phyloP scores from a whole-genome alignment of 1,284 basidiomycete species.

The Fomitiporia mediterranea region DNA sequence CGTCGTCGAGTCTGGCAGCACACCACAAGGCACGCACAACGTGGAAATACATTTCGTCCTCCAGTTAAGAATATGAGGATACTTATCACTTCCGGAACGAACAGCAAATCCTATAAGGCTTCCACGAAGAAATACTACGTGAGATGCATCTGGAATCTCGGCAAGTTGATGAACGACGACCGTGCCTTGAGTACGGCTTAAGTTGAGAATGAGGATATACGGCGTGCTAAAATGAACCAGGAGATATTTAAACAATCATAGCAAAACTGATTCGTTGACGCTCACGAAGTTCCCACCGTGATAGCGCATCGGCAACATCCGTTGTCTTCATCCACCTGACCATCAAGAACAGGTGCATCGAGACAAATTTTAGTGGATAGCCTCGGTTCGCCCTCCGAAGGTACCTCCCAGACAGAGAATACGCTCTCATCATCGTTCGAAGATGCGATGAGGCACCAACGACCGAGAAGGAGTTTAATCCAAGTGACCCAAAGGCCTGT shows the following conservation, averaged over 20 bases:
- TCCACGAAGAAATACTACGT: not conserved
- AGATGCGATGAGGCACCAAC: constrained; percentile 10
- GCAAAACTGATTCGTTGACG: not conserved
- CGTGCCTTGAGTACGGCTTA: not conserved
- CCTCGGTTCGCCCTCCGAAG: not conserved
- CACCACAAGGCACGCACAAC: no score
- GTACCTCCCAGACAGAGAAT: constrained; percentile 1
- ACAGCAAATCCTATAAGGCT: constrained; percentile 10
- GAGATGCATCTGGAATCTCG: constrained; percentile 3
- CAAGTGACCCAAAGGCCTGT: not conserved
- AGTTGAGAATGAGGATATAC: not conserved
- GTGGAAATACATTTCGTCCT: not conserved
- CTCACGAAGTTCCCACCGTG: constrained; percentile 6
- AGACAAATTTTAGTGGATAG: not conserved
- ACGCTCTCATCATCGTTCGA: not conserved
- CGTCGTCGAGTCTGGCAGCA: not conserved
- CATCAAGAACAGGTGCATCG: constrained; percentile 9
- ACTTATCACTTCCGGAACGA: constrained; percentile 7
- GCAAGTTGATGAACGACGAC: not conserved
- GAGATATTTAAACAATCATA: not conserved
- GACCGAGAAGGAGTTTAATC: constrained; percentile 1
- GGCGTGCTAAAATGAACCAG: not conserved
- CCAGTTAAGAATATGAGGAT: constrained; percentile 8
- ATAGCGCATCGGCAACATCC: not conserved
- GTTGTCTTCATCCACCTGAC: not conserved